Percentiles rank a stretch among this genome's conserved stretches.
Conservation (phyloP, 2,329 filamentous ascomycete species). For the Colletotrichum sp. region DNA sequence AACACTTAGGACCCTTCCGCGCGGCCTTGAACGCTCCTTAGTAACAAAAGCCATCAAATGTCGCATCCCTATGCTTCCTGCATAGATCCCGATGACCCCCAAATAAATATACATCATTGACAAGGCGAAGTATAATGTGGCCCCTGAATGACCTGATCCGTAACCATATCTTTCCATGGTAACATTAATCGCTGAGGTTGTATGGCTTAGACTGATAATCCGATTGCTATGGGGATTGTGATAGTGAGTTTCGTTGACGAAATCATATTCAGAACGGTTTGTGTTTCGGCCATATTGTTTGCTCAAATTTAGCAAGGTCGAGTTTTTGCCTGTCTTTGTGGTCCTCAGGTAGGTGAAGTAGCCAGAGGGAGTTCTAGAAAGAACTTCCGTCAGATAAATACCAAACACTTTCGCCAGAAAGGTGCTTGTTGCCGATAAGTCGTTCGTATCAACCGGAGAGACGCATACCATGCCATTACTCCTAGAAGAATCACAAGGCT, state of each 20-base stretch:
- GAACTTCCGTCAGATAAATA: not conserved
- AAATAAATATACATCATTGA: not conserved
- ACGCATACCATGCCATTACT: not conserved
- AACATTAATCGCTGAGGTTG: not conserved
- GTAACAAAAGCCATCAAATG: not conserved
- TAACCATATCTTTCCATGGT: not conserved
- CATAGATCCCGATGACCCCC: not conserved
- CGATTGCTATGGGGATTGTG: not conserved
- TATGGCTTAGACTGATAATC: fast-evolving
- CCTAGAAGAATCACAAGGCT: not conserved
- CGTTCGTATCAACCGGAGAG: not conserved
- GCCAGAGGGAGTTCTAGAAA: not conserved
- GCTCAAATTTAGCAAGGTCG: not conserved
- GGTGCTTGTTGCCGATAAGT: not conserved
- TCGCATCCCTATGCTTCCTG: not conserved
- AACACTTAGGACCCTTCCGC: not conserved
- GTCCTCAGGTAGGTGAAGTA: not conserved
- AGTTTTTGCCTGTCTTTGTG: not conserved
- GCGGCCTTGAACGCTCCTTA: not conserved
- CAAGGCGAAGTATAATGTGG: not conserved
- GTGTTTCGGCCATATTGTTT: not conserved
- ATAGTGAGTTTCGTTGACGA: not conserved
- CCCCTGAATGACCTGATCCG: not conserved
- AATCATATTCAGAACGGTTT: not conserved
- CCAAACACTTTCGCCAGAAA: not conserved